A percentile compares a stretch with the other conserved stretches of the same genome.
phyloP scores from a whole-genome alignment of 192 early-diverging fungal species.

The Coemansia sp. region DNA sequence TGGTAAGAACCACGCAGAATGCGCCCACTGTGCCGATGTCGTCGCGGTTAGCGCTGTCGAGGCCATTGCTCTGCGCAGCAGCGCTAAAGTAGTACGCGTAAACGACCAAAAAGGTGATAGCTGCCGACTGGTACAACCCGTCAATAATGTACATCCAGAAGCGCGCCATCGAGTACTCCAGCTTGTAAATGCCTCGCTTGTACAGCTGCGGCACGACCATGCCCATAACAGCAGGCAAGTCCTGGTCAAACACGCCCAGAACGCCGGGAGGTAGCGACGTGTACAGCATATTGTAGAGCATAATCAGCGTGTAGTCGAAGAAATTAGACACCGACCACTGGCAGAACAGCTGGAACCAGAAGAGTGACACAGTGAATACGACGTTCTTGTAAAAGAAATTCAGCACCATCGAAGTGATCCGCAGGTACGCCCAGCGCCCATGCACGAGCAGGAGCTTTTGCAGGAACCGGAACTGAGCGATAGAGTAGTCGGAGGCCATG shows the following conservation, averaged over 20 bases:
- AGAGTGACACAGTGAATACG: conserved; percentile 82
- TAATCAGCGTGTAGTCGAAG: conserved; percentile 86
- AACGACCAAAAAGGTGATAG: conserved; percentile 66
- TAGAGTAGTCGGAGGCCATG: conserved; percentile 90
- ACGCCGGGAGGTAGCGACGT: conserved; percentile 80
- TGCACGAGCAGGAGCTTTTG: conserved; percentile 84
- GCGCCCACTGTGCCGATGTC: conserved; percentile 72
- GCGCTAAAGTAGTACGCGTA: conserved; percentile 56
- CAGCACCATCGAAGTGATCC: conserved; percentile 82
- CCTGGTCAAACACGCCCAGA: conserved; percentile 76
- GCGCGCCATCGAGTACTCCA: conserved; percentile 68
- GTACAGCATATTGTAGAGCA: conserved; percentile 86
- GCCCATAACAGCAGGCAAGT: conserved; percentile 65
- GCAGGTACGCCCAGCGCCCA: conserved; percentile 88
- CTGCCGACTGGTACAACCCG: conserved; percentile 67
- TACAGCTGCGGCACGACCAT: conserved; percentile 79
- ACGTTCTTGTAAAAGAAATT: conserved; percentile 97
- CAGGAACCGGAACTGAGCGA: conserved; percentile 87
- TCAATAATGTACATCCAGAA: conserved; percentile 77
- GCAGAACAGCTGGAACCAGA: conserved; percentile 89
- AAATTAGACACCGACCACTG: conserved; percentile 77
- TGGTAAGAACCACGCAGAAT: conserved; percentile 67
- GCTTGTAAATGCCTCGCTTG: conserved; percentile 66
- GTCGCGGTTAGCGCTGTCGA: conserved; percentile 56
- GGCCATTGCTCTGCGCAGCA: conserved; percentile 53